These are phyloP conservation scores for Backusella mclennaniae DNA, from an alignment of 192 early-diverging fungal genomes.

Conservation along the genomic window DNA sequence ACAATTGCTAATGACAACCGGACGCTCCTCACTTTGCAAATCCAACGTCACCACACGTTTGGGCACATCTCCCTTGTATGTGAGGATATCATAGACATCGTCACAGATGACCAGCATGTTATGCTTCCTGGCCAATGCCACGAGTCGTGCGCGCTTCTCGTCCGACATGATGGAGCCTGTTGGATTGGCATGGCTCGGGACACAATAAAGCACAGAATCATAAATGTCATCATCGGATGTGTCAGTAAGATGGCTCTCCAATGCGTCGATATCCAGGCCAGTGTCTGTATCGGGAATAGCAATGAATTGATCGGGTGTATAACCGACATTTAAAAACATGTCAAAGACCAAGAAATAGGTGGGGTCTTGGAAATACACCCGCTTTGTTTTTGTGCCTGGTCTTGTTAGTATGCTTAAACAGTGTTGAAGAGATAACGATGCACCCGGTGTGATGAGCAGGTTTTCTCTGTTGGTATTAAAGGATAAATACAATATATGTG, in stretches of 20 bases:
- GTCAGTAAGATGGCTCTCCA: not conserved
- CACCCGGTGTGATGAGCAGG: conserved; percentile 24
- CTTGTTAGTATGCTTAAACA: conserved; percentile 15
- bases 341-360: conserved; percentile 30
- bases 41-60: conserved; percentile 22
- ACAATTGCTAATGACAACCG: conserved; percentile 30
- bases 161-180: conserved; percentile 18
- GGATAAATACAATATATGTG: not conserved
- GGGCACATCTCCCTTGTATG: conserved; percentile 11
- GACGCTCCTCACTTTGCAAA: not conserved
- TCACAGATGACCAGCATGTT: conserved; percentile 34
- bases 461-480: not conserved
- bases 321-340: conserved; percentile 27
- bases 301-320: conserved; percentile 20
- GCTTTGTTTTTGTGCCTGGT: conserved; percentile 17
- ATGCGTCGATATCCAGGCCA: conserved; percentile 20
- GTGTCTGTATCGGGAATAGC: conserved; percentile 18
- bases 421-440: conserved; percentile 25
- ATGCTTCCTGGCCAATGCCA: conserved; percentile 24
- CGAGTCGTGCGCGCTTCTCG: conserved; percentile 11
- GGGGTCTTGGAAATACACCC: conserved; percentile 30
- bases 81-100: conserved; percentile 39
- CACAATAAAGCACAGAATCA: conserved; percentile 28
- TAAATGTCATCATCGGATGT: not conserved
- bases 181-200: conserved; percentile 37